phyloP scores from a whole-genome alignment of 768 basidiomycete genomes.

The Suillus spraguei region DNA sequence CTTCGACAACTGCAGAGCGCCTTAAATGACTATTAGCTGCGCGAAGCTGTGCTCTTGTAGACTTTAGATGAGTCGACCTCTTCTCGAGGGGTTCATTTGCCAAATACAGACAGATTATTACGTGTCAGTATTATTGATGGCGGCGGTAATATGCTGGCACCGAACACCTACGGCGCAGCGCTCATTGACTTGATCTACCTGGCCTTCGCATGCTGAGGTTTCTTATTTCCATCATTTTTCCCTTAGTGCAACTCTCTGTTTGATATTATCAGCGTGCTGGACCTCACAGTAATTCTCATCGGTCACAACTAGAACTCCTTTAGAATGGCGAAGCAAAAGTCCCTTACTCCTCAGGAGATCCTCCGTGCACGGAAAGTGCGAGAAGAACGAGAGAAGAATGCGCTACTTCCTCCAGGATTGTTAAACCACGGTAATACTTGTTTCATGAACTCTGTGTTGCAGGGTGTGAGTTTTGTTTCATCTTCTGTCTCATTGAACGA shows the following conservation, averaged over 20 bases:
- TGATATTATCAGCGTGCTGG: background rate
- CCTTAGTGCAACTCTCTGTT: background rate
- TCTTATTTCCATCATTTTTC: conserved; percentile 1
- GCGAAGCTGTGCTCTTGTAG: background rate
- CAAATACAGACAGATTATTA: background rate
- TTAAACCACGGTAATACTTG: conserved; percentile 89
- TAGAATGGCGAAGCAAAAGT: conserved; percentile 56
- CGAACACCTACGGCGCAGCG: conserved; percentile 12
- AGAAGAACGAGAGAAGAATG: conserved; percentile 63
- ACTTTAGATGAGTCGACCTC: conserved; percentile 1
- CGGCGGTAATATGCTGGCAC: background rate
- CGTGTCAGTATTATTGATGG: background rate
- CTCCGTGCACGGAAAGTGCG: conserved; percentile 57
- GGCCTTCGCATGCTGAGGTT: conserved; percentile 8
- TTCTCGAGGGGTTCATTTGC: conserved; percentile 2
- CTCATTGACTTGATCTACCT: background rate
- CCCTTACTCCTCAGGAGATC: conserved; percentile 62
- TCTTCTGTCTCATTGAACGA: conserved; percentile 19
- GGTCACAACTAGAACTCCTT: conserved; percentile 4
- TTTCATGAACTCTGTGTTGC: conserved; percentile 95
- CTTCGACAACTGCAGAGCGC: conserved; percentile 56
- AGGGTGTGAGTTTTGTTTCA: conserved; percentile 59
- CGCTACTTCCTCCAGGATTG: conserved; percentile 71
- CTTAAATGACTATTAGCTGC: conserved; percentile 34
- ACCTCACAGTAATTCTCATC: conserved; percentile 7